These are phyloP conservation scores for Mortierella alpina DNA, from an alignment of 192 early-diverging fungal genomes.

Conservation along the genomic window DNA sequence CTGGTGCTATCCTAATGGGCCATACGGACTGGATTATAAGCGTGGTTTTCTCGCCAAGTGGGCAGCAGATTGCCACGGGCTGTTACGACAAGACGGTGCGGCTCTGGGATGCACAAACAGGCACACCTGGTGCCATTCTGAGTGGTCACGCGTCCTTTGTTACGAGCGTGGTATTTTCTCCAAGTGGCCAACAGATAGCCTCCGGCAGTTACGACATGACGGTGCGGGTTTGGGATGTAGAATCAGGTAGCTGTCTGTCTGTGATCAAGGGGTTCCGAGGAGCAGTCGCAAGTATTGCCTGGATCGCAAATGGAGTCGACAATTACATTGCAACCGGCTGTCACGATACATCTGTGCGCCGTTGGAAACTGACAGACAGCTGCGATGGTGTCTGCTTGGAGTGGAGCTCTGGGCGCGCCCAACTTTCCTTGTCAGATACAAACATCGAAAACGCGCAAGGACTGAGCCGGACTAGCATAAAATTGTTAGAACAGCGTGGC, in stretches of 20 bases:
- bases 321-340: constrained; percentile 7
- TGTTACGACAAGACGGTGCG: not conserved
- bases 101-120: not conserved
- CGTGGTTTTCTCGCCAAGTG: constrained; percentile 6
- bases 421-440: too few relatives aligned
- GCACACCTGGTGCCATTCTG: not conserved
- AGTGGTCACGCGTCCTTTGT: not conserved
- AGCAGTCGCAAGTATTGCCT: constrained; percentile 3
- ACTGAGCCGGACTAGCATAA: too few relatives aligned
- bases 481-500: too few relatives aligned
- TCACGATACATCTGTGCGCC: not conserved
- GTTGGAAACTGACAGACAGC: constrained; percentile 2
- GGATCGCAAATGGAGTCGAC: constrained; percentile 2
- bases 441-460: too few relatives aligned
- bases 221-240: too few relatives aligned
- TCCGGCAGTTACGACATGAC: not conserved
- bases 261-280: constrained; percentile 9
- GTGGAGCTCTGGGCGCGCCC: too few relatives aligned
- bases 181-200: not conserved
- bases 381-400: too few relatives aligned
- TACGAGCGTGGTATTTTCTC: not conserved
- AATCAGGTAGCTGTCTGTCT: constrained; percentile 1
- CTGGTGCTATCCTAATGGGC: constrained; percentile 1
- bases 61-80: not conserved
- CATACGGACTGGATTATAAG: not conserved